These are phyloP conservation scores for Schizophyllum amplum DNA, from an alignment of 1,284 basidiomycete genomes.

Conservation along the genomic window DNA sequence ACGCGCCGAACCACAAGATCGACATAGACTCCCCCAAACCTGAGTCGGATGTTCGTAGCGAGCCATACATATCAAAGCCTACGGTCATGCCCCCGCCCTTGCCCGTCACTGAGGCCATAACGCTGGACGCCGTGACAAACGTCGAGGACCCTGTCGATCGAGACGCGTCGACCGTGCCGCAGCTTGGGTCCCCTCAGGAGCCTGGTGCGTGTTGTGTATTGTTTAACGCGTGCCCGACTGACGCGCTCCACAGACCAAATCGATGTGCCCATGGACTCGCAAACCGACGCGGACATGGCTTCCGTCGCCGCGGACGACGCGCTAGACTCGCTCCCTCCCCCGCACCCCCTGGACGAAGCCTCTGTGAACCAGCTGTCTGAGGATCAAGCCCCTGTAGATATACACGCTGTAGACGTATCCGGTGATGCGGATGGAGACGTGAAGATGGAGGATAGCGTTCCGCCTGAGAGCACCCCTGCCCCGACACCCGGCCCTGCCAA, in stretches of 20 bases:
- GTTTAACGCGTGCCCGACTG: neutral
- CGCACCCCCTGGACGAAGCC: neutral
- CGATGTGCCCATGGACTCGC: constrained; percentile 23
- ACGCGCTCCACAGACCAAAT: neutral
- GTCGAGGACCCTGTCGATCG: constrained; percentile 19
- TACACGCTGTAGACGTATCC: constrained; percentile 18
- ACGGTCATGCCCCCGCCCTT: constrained; percentile 9
- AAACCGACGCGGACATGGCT: constrained; percentile 19
- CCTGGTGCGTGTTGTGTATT: neutral
- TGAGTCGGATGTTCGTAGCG: constrained; percentile 58
- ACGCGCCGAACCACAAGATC: constrained; percentile 47
- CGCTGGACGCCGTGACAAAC: neutral
- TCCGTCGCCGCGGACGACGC: neutral
- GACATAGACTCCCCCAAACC: constrained; percentile 50
- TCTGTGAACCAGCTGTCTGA: too few species aligned
- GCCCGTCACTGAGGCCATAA: neutral
- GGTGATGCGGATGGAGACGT: constrained; percentile 45
- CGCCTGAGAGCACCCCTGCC: constrained; percentile 29
- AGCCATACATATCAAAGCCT: constrained; percentile 34
- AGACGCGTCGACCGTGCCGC: constrained; percentile 23
- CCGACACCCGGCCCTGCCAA: constrained; percentile 21
- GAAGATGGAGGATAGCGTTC: constrained; percentile 31
- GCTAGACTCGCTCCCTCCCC: neutral
- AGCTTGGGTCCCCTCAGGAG: neutral
- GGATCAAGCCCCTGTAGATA: neutral